Percentiles rank a stretch among this genome's conserved stretches.
Conservation (phyloP, 2,329 filamentous ascomycete species). For the Fusarium begoniae region DNA sequence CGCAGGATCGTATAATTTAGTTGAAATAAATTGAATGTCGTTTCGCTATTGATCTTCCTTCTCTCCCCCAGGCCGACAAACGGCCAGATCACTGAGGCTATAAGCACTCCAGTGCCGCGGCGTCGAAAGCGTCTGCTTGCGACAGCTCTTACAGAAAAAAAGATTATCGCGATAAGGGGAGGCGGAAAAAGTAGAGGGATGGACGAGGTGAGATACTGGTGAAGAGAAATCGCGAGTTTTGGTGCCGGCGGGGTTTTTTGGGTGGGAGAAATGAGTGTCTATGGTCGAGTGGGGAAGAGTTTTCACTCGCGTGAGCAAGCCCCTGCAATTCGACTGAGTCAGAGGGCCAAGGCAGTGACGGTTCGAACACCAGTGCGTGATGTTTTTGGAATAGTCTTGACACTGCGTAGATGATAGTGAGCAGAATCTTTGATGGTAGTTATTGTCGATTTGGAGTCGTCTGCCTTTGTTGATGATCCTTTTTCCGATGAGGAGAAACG, state of each 20-base stretch:
- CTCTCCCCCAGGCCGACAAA: slow-evolving; percentile 27
- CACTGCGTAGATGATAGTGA: rapidly evolving
- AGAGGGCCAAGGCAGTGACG: slow-evolving; percentile 31
- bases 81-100: slow-evolving; percentile 3
- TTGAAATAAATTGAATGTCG: neutral
- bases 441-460: neutral
- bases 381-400: slow-evolving; percentile 15
- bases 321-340: slow-evolving; percentile 28
- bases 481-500: neutral
- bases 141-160: neutral
- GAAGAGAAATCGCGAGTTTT: slow-evolving; percentile 37
- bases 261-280: slow-evolving; percentile 9
- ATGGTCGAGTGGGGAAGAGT: slow-evolving; percentile 47
- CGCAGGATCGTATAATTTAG: neutral
- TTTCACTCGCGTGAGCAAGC: slow-evolving; percentile 14
- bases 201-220: slow-evolving; percentile 34
- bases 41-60: neutral
- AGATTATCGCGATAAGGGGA: slow-evolving; percentile 32
- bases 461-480: neutral
- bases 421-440: neutral
- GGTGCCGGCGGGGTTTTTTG: slow-evolving; percentile 37
- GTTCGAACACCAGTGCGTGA: slow-evolving; percentile 39
- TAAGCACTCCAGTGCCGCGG: neutral
- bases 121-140: neutral
- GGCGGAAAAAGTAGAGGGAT: neutral